Evolutionary conservation across 106 monocot species (phyloP).

Genomic region (Triglochin maritima): DNA sequence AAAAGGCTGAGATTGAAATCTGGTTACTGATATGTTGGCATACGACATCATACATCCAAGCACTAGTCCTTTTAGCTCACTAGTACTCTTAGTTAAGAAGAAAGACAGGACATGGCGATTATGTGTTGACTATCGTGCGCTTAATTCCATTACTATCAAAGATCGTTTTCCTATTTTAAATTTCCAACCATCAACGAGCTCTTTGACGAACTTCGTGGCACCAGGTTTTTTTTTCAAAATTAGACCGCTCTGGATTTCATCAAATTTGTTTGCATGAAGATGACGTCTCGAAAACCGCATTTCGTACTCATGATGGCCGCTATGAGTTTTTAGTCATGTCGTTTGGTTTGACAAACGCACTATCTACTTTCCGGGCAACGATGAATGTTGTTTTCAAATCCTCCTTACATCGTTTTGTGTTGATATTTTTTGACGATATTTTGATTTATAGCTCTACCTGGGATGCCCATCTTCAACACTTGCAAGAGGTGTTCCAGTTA

Average conservation of each 20-base stretch:
- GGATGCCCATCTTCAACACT: background rate
- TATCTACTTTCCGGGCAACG: slow-evolving; percentile 5
- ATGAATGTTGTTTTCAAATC: background rate
- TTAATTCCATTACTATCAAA: slow-evolving; percentile 3
- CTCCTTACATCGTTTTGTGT: background rate
- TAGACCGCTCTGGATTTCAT: slow-evolving; percentile 10
- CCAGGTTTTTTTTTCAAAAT: slow-evolving; percentile 2
- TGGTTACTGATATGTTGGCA: background rate
- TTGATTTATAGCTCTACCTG: slow-evolving; percentile 5
- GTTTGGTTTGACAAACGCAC: slow-evolving; percentile 10
- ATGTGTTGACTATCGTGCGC: background rate
- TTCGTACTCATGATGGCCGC: slow-evolving; percentile 3
- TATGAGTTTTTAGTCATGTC: slow-evolving; percentile 9
- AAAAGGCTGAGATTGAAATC: background rate
- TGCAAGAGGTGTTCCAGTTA: background rate
- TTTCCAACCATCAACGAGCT: slow-evolving; percentile 9
- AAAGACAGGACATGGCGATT: slow-evolving; percentile 2
- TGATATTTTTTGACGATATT: slow-evolving; percentile 23
- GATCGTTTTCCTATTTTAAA: slow-evolving; percentile 13
- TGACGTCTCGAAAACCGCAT: slow-evolving; percentile 5
- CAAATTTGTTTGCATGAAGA: background rate
- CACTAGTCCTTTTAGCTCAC: background rate
- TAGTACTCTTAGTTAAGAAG: slow-evolving; percentile 7
- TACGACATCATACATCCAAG: background rate
- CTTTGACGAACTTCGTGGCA: slow-evolving; percentile 10